phyloP scores from a whole-genome alignment of 495 filamentous ascomycete species.

The Amniculicola lignicola region DNA sequence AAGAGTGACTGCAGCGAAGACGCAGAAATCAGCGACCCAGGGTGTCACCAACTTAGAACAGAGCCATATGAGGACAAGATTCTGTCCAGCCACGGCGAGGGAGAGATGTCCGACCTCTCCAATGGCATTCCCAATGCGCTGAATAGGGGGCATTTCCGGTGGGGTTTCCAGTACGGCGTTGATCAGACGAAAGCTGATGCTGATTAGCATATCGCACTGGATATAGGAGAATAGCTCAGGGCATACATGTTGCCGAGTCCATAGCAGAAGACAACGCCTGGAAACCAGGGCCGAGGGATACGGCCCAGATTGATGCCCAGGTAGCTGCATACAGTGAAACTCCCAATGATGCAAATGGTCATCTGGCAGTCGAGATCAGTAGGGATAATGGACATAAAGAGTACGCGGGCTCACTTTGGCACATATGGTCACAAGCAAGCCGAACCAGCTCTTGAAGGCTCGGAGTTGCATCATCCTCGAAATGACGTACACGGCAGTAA shows the following conservation, averaged over 20 bases:
- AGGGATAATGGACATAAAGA: background rate
- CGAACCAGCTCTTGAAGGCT: conserved; percentile 65
- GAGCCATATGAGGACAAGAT: conserved; percentile 55
- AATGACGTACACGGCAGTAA: conserved; percentile 57
- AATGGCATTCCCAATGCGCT: conserved; percentile 62
- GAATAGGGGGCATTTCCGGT: conserved; percentile 55
- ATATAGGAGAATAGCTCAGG: background rate
- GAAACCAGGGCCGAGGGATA: conserved; percentile 54
- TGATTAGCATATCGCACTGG: conserved; percentile 1
- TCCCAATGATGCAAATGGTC: conserved; percentile 56
- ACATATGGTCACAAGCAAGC: conserved; percentile 62
- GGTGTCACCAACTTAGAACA: conserved; percentile 58
- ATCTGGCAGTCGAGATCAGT: conserved; percentile 45
- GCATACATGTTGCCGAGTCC: conserved; percentile 66
- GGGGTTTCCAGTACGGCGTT: conserved; percentile 66
- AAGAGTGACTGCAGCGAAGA: conserved; percentile 64
- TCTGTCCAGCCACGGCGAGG: conserved; percentile 56
- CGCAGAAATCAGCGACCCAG: conserved; percentile 65
- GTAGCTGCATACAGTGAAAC: conserved; percentile 41
- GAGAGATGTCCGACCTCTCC: conserved; percentile 66
- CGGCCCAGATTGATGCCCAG: conserved; percentile 43
- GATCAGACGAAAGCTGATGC: conserved; percentile 56
- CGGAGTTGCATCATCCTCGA: conserved; percentile 57
- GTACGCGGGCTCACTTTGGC: conserved; percentile 44
- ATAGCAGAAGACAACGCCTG: conserved; percentile 65